Evolutionary conservation across 192 early-diverging fungal genomes (phyloP), one percentile per base, ranked within the genome.

Genomic region (Backusella parvicylindrica): DNA sequence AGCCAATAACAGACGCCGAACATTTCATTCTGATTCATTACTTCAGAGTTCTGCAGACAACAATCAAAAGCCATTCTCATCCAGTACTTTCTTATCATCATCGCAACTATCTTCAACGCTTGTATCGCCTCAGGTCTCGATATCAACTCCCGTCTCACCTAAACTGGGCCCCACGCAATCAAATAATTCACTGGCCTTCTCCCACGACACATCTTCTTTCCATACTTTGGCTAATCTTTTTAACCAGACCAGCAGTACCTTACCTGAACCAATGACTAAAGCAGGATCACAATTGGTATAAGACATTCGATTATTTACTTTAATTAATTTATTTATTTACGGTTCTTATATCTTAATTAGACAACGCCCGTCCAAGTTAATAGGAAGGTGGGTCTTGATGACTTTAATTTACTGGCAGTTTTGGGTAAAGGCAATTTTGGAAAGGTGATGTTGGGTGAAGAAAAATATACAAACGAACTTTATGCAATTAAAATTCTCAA

Each of bases 361-460:
- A 80, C 60, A 32, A 68, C 77, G 6, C 75, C 80, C 18, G 60
- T 73, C 32, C 80, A 77, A 30, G 35, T 72, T 0, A 71, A 60
- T 33, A 87, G 86, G 72, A 93, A 93, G 75, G 90, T 98, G 31
- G 90, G 93, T 1, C 79, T 97, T 15, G 93, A 96, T 68, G 96
- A 99, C 79, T 99, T 99, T 73, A 93, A 91, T 60, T 94, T 99
- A 70, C 72, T 96, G 72, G 95, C 97, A 23, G 97, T 99, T 0
- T 85, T 99, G 28, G 98, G 98, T 66, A 98, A 97, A 84, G 98
- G 98, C 60, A 98, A 98, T 85, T 99, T 98, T 88, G 98, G 98
- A 79, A 99, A 99, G 85, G 91, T 91, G 70, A 76, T 99, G 94
- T 89, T 99, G 63, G 95, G 96, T 0, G 95, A 98, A 84, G 96